Evolutionary conservation across 2,329 filamentous ascomycete genomes (phyloP), one percentile per base, ranked within the genome.

Genomic region (Verticillium longisporum): DNA sequence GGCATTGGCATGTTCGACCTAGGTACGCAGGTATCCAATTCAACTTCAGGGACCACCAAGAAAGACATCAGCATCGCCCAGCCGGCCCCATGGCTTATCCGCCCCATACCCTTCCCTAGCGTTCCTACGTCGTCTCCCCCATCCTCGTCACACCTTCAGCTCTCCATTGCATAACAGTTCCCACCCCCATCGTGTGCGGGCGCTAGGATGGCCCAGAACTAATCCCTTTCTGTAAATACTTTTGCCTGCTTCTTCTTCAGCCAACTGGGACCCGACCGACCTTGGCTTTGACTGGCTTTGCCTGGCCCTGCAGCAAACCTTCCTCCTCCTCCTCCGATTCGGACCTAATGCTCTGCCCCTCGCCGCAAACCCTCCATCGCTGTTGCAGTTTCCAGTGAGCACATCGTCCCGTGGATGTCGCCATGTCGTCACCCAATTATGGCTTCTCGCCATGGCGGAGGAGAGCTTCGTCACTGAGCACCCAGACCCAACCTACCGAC

Each of bases 391-490:
- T 21, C 45, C n/a, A 50, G 45, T 50, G 45, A 50, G 45, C 45
- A 11, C 21, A 50, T 50, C 45, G n/a, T 54, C 53, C 55, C 37
- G 14, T 58, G 56, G 37, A 58, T 58, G 56, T 58, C 41, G 60
- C 67, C 66, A 83, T 83, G 80, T 80, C 80, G 57, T 77, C 75
- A 63, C 75, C 80, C 4, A 70, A 73, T 57, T 73, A 78, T 61
- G 74, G 75, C 65, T 82, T 83, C 71, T 75, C 78, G 38, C 73
- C 80, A 10, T 83, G 80, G 79, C 74, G 78, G 67, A 76, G 75
- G 67, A 76, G 65, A 58, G 62, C 66, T 36, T 65, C 66, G 15
- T 68, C 66, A 11, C 36, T 68, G 37, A 66, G 54, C 59, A 64
- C 65, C 38, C 64, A 64, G 13, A 58, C 61, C 41, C 61, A 64